Evolutionary conservation across 805 yeast species (phyloP), one percentile per base, ranked within the genome.

Genomic region (Candida boleticola): DNA sequence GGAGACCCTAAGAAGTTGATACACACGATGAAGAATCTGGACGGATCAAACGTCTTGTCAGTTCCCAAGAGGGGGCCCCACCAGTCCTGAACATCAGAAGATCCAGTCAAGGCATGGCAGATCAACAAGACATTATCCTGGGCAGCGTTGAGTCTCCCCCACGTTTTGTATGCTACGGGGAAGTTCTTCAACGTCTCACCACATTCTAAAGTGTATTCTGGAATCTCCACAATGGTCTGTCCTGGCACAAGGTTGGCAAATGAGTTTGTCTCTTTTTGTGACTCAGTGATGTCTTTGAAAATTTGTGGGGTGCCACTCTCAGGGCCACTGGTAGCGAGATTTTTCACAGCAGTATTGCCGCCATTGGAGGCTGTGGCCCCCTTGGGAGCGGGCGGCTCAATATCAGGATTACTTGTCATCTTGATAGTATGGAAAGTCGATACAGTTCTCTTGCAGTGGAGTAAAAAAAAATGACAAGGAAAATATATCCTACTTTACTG

Each of bases 21-120:
- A 59, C 99, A 92, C 13, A 93, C 74, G 36, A 93, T 80, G 61
- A 88, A 88, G 61, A 83, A 93, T 49, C 85, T 76, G 0, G 89
- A 71, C 0, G 97, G 96, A 64, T 93, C 99, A 63, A 93, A 89
- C 1, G 98, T 95, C 44, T 83, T 77, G 11, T 80, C 85, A 3
- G 80, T 77, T 0, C 98, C 99, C 22, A 93, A 66, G 19, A 93
- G 64, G 0, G 98, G 97, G 0, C 98, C 97, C 99, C 99, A 93
- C 99, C 99, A 93, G 56, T 93, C 99, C 30, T 85, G 76, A 14
- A 92, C 96, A 60, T 93, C 98, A 0, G 96, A 78, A 0, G 97
- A 89, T 0, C 99, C 99, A 0, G 98, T 89, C 42, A 93, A 71
- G 0, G 99, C 98, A 68, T 93, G 99, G 53, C 96, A 86, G 11